These are phyloP conservation scores for Colletotrichum aenigma DNA, from an alignment of 2,329 filamentous ascomycete genomes.

Conservation along the genomic window DNA sequence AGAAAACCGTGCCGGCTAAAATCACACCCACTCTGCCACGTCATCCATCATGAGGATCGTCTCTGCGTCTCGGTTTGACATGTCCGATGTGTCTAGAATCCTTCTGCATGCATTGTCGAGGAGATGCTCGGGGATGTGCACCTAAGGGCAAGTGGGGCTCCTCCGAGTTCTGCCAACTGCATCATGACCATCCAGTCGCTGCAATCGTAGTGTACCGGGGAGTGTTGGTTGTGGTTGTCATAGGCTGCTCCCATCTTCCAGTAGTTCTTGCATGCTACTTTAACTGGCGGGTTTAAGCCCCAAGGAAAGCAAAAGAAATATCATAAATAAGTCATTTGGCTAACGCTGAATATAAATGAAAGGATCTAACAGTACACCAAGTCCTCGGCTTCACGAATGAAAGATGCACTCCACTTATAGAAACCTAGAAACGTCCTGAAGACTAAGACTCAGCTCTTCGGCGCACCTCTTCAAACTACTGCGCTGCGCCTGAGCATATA, in stretches of 20 bases:
- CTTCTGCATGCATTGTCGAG: background rate
- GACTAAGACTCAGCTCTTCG: background rate
- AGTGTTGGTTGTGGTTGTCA: background rate
- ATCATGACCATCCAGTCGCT: background rate
- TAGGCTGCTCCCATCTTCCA: background rate
- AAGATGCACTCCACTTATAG: background rate
- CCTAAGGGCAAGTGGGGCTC: background rate
- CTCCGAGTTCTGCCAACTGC: background rate
- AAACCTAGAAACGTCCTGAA: background rate
- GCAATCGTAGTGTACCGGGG: background rate
- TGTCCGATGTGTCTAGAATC: background rate
- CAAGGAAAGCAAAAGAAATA: background rate
- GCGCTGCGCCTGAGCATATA: slow-evolving; percentile 10
- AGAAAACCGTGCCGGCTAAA: background rate
- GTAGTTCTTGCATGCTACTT: background rate
- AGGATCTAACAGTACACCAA: background rate
- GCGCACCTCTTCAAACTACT: background rate
- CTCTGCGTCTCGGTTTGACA: background rate
- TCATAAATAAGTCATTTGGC: background rate
- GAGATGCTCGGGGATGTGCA: background rate
- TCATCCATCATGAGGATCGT: background rate
- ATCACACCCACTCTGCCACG: background rate
- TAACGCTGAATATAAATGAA: background rate
- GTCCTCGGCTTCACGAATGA: background rate
- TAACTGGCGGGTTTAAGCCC: background rate